phyloP scores from a whole-genome alignment of 2,329 filamentous ascomycete genomes.

The Monilinia fructicola region DNA sequence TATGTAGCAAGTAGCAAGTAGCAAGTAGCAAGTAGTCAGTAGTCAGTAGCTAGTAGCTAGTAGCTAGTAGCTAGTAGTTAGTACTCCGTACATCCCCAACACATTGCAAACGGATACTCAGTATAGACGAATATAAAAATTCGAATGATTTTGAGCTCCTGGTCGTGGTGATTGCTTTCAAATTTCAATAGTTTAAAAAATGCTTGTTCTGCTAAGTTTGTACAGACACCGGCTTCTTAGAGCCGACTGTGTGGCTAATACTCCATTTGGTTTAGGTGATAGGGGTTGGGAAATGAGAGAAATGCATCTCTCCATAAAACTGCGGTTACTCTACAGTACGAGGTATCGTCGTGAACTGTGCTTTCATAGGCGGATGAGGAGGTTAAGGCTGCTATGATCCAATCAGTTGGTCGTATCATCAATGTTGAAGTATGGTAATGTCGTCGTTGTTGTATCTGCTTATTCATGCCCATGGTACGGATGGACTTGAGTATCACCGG shows the following conservation, averaged over 20 bases:
- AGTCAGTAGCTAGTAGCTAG: too few relatives aligned
- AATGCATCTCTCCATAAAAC: constrained; percentile 7
- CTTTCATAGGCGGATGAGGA: background rate
- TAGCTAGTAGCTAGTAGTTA: too few relatives aligned
- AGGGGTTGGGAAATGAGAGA: constrained; percentile 10
- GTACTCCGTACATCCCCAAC: too few relatives aligned
- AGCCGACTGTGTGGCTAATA: background rate
- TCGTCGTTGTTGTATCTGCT: constrained; percentile 3
- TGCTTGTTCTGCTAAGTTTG: background rate
- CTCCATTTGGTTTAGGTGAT: background rate
- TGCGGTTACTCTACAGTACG: constrained; percentile 5
- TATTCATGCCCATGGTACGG: background rate
- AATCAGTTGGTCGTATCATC: background rate
- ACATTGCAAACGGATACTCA: too few relatives aligned
- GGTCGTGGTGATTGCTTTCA: background rate
- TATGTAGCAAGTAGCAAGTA: too few relatives aligned
- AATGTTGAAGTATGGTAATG: background rate
- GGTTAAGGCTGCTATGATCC: background rate
- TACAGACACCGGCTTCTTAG: background rate
- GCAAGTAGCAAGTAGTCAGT: too few relatives aligned
- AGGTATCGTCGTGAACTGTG: background rate
- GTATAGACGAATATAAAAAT: too few relatives aligned
- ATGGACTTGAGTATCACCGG: background rate
- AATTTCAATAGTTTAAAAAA: background rate
- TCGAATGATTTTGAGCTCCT: too few relatives aligned